phyloP scores from a whole-genome alignment of 2,329 filamentous ascomycete genomes.

The Hypoxylon sp. region DNA sequence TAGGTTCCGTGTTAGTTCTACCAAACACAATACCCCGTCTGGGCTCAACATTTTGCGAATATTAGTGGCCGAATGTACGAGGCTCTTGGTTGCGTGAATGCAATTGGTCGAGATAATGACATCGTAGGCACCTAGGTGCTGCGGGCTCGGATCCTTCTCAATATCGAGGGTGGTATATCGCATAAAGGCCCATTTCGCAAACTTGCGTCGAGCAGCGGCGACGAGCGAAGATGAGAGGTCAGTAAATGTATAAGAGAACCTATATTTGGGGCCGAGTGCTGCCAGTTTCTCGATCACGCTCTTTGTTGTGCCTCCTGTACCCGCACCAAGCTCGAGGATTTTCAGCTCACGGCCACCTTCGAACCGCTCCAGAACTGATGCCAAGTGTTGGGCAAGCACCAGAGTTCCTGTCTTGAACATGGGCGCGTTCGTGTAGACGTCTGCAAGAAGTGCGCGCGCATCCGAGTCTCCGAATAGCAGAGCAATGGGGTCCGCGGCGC shows the following conservation, averaged over 20 bases:
- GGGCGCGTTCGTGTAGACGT: slow-evolving; percentile 55
- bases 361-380: background rate
- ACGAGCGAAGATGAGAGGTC: slow-evolving; percentile 58
- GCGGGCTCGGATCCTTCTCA: slow-evolving; percentile 46
- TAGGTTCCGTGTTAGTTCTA: slow-evolving; percentile 53
- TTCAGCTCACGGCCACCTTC: background rate
- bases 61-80: slow-evolving; percentile 47
- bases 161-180: slow-evolving; percentile 52
- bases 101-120: slow-evolving; percentile 56
- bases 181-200: slow-evolving; percentile 46
- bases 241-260: slow-evolving; percentile 58
- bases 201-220: slow-evolving; percentile 46
- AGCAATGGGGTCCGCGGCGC: slow-evolving; percentile 5
- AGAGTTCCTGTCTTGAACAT: slow-evolving; percentile 38
- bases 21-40: slow-evolving; percentile 52
- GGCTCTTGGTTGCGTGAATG: slow-evolving; percentile 55
- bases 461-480: slow-evolving; percentile 50
- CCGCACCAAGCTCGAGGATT: slow-evolving; percentile 22
- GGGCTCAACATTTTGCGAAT: slow-evolving; percentile 50
- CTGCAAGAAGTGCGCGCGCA: slow-evolving; percentile 21
- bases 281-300: slow-evolving; percentile 52
- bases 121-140: slow-evolving; percentile 48
- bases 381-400: slow-evolving; percentile 9
- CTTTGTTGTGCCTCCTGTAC: slow-evolving; percentile 47
- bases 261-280: slow-evolving; percentile 46